Evolutionary conservation across 164 flowering plant species (phyloP).

Genomic region (Stephania japonica): DNA sequence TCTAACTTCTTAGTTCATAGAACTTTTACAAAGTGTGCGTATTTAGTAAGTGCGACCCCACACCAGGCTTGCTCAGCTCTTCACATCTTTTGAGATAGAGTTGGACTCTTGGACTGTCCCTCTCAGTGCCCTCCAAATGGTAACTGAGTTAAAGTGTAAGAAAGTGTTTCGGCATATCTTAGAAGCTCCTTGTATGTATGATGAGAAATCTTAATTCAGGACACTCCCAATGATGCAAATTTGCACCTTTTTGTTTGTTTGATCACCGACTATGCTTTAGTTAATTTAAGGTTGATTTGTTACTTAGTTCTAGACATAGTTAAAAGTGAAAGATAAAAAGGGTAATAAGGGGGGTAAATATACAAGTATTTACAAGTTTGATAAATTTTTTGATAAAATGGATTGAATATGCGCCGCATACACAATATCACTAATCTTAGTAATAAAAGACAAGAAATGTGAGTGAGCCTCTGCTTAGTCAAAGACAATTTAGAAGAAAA

Average conservation of each 20-base stretch:
- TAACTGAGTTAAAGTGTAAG: not conserved
- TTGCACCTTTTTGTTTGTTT: not conserved
- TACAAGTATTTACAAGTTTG: not conserved
- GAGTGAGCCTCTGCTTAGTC: not conserved
- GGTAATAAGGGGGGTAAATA: not conserved
- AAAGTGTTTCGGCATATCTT: not conserved
- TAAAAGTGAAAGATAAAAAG: not conserved
- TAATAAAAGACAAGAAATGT: not conserved
- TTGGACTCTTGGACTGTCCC: slow-evolving; percentile 8
- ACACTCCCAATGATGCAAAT: slow-evolving; percentile 1
- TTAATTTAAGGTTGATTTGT: not conserved
- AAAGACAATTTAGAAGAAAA: not conserved
- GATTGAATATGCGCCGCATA: not conserved
- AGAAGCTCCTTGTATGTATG: not conserved
- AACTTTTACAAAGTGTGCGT: not conserved
- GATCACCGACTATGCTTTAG: not conserved
- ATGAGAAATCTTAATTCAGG: not conserved
- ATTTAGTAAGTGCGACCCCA: not conserved
- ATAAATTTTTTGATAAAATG: not conserved
- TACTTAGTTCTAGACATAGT: not conserved
- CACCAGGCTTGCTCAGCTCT: slow-evolving; percentile 22
- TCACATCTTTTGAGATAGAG: slow-evolving; percentile 28
- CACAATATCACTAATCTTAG: not conserved
- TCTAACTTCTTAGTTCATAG: not conserved
- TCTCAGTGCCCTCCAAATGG: slow-evolving; percentile 2